Conservation (phyloP, 495 filamentous ascomycete genomes). For the Alectoria sarmentosa region DNA sequence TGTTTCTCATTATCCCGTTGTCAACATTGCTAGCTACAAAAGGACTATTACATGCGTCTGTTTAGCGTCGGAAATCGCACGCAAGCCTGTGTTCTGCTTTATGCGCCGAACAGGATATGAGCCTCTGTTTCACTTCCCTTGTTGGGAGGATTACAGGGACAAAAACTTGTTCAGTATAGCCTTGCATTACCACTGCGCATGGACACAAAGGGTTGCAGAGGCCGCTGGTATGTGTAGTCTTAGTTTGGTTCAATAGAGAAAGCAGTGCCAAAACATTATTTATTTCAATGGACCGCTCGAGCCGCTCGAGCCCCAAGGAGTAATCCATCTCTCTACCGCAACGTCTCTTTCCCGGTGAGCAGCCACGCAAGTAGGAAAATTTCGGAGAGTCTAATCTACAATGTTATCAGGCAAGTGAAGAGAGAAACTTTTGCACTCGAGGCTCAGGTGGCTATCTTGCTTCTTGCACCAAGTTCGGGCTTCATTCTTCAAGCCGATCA, state of each 20-base stretch:
- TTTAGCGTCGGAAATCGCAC: not conserved
- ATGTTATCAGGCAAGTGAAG: not conserved
- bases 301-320: not conserved
- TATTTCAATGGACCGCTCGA: not conserved
- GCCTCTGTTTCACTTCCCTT: not conserved
- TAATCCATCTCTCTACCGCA: not conserved
- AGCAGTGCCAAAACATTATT: not conserved
- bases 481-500: too few relatives aligned
- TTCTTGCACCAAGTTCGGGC: too few relatives aligned
- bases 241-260: not conserved
- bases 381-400: not conserved
- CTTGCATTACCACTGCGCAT: not conserved
- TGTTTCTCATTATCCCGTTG: not conserved
- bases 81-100: not conserved
- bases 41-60: not conserved
- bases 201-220: not conserved
- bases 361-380: not conserved
- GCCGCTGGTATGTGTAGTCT: not conserved
- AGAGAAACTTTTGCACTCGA: not conserved
- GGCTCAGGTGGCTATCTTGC: too few relatives aligned
- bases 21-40: not conserved
- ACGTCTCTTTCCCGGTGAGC: not conserved
- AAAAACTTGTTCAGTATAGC: not conserved
- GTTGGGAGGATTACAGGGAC: not conserved
- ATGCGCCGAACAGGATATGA: not conserved